Evolutionary conservation across 495 filamentous ascomycete genomes (phyloP), one percentile per base, ranked within the genome.

Genomic region (Podospora pseudopauciseta): DNA sequence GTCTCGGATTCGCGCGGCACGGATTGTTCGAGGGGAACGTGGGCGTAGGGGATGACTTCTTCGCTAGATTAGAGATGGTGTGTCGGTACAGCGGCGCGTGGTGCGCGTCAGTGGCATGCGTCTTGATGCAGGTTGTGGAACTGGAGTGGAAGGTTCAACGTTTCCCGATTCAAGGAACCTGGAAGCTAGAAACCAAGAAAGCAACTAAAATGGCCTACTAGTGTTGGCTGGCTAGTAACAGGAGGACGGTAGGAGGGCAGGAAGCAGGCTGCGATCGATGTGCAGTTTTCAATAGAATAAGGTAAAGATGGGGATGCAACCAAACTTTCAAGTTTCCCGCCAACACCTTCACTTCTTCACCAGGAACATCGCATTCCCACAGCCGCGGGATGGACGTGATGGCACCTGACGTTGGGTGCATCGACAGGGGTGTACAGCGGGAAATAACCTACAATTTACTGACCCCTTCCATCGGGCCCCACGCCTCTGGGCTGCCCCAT

Each of bases 91-190:
- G 32, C 30, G 27, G 30, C 30, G 32, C 6, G 61, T 63, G n/a
- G 61, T 39, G 27, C 61, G 61, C 32, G 61, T 63, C 61, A 49
- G n/a, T 63, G 30, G 32, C 32, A 63, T 63, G 61, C 20, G 61
- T 49, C 32, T 27, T 27, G 32, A 39, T 39, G 30, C 2, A 32
- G 11, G 61, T 18, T 63, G 32, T 28, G 27, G 61, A 32, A 26
- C 19, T 32, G 61, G 7, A 23, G 61, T 49, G 5, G 27, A 32
- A 20, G 32, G 61, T 63, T 19, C 28, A 32, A 49, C 39, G 39
- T 49, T 5, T 11, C 27, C 27, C 1, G 61, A 39, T 63, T 20
- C 55, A 19, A 23, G 23, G 55, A 23, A 23, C 23, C 23, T 23
- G 23, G 1, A 23, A 23, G 23, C 23, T 23, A 23, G 23, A 57